Evolutionary conservation across 139 green algal genomes (phyloP).

Genomic region (Monoraphidium neglectum): DNA sequence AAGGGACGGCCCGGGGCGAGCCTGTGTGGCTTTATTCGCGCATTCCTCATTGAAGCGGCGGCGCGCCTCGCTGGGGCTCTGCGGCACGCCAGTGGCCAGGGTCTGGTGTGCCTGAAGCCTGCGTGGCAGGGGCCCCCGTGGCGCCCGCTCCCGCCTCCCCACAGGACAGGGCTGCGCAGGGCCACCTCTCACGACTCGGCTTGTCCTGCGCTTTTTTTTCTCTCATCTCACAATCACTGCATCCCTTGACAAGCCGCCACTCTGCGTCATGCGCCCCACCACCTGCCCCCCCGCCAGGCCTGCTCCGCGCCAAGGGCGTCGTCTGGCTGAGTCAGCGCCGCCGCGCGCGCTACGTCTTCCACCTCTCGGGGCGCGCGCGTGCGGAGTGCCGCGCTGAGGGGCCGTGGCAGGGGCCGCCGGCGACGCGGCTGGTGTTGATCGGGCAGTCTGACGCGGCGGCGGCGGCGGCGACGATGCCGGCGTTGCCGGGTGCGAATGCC

Average conservation of each 20-base stretch:
- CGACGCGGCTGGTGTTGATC: conserved; percentile 40
- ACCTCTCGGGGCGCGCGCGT: conserved; percentile 45
- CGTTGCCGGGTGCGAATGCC: not conserved
- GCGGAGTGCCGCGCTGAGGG: conserved; percentile 25
- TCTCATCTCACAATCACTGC: no score
- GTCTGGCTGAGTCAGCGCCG: conserved; percentile 40
- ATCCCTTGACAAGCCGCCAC: no score
- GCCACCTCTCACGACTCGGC: no score
- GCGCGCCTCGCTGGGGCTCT: not conserved
- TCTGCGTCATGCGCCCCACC: not conserved
- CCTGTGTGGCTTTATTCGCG: no score
- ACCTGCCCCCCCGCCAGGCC: conserved; percentile 15
- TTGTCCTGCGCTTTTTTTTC: no score
- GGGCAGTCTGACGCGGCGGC: conserved; percentile 22
- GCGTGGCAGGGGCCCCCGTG: no score
- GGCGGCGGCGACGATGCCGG: conserved; percentile 7
- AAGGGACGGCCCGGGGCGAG: not conserved
- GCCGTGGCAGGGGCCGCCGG: conserved; percentile 28
- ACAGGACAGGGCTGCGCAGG: no score
- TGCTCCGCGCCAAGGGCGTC: conserved; percentile 47
- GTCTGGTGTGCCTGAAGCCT: not conserved
- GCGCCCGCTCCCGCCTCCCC: no score
- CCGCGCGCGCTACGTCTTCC: conserved; percentile 30
- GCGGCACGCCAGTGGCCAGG: not conserved
- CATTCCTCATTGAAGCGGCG: no score